A percentile compares a stretch with the other conserved stretches of the same genome.
These are phyloP conservation scores for Fusarium armeniacum DNA, from an alignment of 2,329 filamentous ascomycete genomes.

Conservation along the genomic window DNA sequence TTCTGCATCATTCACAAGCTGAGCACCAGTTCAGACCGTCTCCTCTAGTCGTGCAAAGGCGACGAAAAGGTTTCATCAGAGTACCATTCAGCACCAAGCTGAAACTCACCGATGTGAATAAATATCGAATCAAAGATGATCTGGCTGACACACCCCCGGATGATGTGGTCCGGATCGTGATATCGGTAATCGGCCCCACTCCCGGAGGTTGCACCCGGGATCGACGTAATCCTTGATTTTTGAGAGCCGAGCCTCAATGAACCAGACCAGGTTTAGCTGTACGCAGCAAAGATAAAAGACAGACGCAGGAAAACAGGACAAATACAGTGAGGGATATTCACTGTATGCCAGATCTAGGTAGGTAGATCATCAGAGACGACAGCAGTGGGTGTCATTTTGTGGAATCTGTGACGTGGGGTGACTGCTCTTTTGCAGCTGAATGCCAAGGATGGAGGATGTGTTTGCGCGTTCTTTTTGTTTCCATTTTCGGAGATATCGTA, in stretches of 20 bases:
- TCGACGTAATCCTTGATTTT: conserved; percentile 27
- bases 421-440: conserved; percentile 7
- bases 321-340: not conserved
- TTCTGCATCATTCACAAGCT: not conserved
- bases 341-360: not conserved
- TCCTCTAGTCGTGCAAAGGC: not conserved
- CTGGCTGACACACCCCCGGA: conserved; percentile 20
- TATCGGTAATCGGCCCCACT: conserved; percentile 35
- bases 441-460: conserved; percentile 2
- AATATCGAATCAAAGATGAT: not conserved
- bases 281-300: not conserved
- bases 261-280: not conserved
- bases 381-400: conserved; percentile 21
- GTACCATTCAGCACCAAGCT: not conserved
- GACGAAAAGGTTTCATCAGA: conserved; percentile 4
- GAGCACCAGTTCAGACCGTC: not conserved
- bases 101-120: not conserved
- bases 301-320: conserved; percentile 1
- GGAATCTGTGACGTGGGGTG: conserved; percentile 34
- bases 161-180: conserved; percentile 15
- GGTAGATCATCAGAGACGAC: not conserved
- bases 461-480: conserved; percentile 1
- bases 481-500: not conserved
- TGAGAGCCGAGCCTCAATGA: conserved; percentile 39
- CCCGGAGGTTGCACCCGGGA: conserved; percentile 35